A percentile compares a stretch with the other conserved stretches of the same genome.
Evolutionary conservation across 1,284 basidiomycete genomes (phyloP).

Genomic region (Omphalotus olearius): DNA sequence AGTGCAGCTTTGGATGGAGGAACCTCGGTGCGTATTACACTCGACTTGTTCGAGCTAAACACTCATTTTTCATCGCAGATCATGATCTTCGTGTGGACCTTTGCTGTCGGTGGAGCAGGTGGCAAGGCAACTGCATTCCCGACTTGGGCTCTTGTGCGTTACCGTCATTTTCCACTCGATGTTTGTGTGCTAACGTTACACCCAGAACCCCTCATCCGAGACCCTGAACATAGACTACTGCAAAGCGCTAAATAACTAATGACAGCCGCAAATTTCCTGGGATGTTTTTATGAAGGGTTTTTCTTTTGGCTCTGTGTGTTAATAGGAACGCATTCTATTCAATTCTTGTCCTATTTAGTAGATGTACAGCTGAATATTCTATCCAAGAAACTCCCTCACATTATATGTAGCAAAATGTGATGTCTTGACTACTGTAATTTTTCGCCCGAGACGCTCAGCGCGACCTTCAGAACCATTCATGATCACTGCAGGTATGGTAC

Average conservation of each 20-base stretch:
- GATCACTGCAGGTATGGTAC: too few relatives aligned
- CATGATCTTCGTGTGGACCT: constrained; percentile 53
- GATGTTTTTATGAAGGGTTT: neutral
- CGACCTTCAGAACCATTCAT: too few relatives aligned
- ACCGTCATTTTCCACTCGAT: neutral
- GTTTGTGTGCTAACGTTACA: neutral
- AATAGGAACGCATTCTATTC: too few relatives aligned
- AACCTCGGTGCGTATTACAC: constrained; percentile 25
- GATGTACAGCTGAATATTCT: too few relatives aligned
- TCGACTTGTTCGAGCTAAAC: neutral
- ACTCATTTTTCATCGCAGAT: constrained; percentile 24
- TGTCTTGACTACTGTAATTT: too few relatives aligned
- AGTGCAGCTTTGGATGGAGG: constrained; percentile 52
- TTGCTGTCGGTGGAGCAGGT: constrained; percentile 58
- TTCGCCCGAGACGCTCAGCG: too few relatives aligned
- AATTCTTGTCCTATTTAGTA: too few relatives aligned
- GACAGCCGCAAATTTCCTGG: neutral
- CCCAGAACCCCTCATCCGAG: constrained; percentile 24
- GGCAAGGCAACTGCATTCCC: constrained; percentile 43
- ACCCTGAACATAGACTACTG: constrained; percentile 32
- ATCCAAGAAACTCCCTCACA: too few relatives aligned
- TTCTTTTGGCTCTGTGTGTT: neutral
- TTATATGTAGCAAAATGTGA: too few relatives aligned
- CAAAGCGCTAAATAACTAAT: constrained; percentile 25
- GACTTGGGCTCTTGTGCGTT: constrained; percentile 38